Conservation (phyloP, 1,284 basidiomycete species). For the Rhodotorula sp. region DNA sequence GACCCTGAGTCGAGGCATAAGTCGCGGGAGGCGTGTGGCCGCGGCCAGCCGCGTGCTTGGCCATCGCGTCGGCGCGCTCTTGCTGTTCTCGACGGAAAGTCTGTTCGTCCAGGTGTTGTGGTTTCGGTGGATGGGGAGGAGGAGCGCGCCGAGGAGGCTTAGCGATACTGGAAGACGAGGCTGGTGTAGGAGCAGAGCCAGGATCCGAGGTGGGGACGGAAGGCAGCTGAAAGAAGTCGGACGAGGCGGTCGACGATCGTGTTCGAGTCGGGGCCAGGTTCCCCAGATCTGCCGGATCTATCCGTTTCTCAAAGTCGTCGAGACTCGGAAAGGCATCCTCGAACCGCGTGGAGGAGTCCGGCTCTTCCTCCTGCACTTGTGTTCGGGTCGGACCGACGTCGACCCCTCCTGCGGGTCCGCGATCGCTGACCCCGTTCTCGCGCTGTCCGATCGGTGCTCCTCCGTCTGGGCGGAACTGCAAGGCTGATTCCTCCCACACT, state of each 20-base stretch:
- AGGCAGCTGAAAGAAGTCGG: conserved; percentile 1
- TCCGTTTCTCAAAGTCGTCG: conserved; percentile 29
- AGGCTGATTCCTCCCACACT: conserved; percentile 1
- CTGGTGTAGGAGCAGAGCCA: background rate
- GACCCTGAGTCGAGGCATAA: background rate
- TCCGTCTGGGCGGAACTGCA: conserved; percentile 6
- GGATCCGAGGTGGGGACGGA: conserved; percentile 22
- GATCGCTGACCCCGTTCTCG: conserved; percentile 10
- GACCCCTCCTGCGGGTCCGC: conserved; percentile 21
- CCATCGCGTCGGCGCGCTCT: conserved; percentile 19
- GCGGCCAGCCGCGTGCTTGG: conserved; percentile 6
- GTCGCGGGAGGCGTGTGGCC: background rate
- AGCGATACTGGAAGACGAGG: background rate
- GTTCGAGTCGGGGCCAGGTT: background rate
- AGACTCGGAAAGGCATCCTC: conserved; percentile 27
- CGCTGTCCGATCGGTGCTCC: conserved; percentile 1
- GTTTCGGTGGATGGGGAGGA: conserved; percentile 18
- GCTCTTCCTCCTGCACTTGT: background rate
- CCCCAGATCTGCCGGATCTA: background rate
- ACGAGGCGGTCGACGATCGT: background rate
- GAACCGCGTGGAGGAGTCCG: conserved; percentile 9
- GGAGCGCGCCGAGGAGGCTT: conserved; percentile 2
- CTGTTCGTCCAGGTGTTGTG: conserved; percentile 1
- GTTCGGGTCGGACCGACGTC: conserved; percentile 1
- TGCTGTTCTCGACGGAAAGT: conserved; percentile 19